These are phyloP conservation scores for Nitzschia putrida DNA, from an alignment of 108 stramenopile species.

Conservation along the genomic window DNA sequence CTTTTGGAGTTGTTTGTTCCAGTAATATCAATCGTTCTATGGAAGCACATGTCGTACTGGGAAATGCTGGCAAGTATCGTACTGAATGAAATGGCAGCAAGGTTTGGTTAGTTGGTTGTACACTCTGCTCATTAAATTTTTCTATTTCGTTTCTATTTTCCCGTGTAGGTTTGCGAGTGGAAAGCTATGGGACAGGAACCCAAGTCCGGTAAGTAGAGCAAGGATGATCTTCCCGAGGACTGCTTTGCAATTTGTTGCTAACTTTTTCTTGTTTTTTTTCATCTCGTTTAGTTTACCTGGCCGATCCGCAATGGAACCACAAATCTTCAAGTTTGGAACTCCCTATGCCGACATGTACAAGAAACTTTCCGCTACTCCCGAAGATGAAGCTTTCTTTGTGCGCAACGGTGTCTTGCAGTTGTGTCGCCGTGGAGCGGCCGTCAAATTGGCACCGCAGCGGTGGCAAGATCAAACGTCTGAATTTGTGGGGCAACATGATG, in stretches of 20 bases:
- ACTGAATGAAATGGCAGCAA: neutral
- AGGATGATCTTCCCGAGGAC: neutral
- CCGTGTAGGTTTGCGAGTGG: constrained; percentile 68
- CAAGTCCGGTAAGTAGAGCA: constrained; percentile 65
- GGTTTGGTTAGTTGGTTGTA: neutral
- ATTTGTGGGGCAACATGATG: constrained; percentile 70
- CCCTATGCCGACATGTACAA: constrained; percentile 90
- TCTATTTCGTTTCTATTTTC: neutral
- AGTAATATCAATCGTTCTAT: constrained; percentile 93
- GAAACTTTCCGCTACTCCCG: constrained; percentile 66
- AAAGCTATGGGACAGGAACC: constrained; percentile 89
- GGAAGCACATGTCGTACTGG: constrained; percentile 87
- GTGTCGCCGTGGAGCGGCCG: constrained; percentile 83
- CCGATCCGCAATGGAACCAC: constrained; percentile 58
- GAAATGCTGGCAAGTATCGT: constrained; percentile 77
- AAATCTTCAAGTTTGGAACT: constrained; percentile 89
- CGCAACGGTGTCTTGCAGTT: constrained; percentile 86
- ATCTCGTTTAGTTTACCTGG: constrained; percentile 39
- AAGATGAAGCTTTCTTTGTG: constrained; percentile 82
- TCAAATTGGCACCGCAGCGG: constrained; percentile 84
- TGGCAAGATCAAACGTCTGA: constrained; percentile 84
- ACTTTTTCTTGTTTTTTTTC: neutral
- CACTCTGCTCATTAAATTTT: constrained; percentile 2
- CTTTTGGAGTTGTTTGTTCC: constrained; percentile 86
- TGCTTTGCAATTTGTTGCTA: no score